Conservation (phyloP, 2,329 filamentous ascomycete genomes). For the Phialophora chinensis region DNA sequence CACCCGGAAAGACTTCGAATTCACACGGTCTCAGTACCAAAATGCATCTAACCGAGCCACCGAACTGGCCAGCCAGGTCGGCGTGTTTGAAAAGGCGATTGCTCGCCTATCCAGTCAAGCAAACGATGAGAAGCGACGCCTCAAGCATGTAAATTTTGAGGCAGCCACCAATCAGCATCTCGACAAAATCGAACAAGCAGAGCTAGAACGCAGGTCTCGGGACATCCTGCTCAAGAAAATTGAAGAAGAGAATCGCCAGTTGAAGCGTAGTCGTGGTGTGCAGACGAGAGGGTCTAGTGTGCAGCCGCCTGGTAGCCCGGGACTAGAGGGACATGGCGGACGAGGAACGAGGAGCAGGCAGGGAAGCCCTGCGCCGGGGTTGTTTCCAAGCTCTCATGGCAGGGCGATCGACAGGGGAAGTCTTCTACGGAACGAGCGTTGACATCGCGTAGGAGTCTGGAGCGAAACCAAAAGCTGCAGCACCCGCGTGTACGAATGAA, state of each 20-base stretch:
- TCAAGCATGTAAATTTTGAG: slow-evolving; percentile 49
- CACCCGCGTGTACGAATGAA: background rate
- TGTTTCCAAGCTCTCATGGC: slow-evolving; percentile 24
- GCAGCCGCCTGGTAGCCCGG: slow-evolving; percentile 39
- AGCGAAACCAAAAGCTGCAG: background rate
- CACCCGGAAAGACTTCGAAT: slow-evolving; percentile 52
- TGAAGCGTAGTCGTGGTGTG: slow-evolving; percentile 46
- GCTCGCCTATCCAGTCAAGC: slow-evolving; percentile 47
- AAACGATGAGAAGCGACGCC: slow-evolving; percentile 45
- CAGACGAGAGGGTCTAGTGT: slow-evolving; percentile 42
- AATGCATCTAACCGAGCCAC: slow-evolving; percentile 53
- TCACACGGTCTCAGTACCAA: slow-evolving; percentile 55
- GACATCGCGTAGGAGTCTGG: background rate
- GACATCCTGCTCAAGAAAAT: slow-evolving; percentile 51
- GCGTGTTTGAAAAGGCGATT: slow-evolving; percentile 48
- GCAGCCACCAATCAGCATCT: slow-evolving; percentile 46
- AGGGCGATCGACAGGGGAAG: slow-evolving; percentile 27
- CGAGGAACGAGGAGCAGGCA: slow-evolving; percentile 36
- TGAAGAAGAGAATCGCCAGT: slow-evolving; percentile 53
- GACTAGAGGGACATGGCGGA: slow-evolving; percentile 23
- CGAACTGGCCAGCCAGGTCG: slow-evolving; percentile 48
- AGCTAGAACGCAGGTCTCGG: slow-evolving; percentile 45
- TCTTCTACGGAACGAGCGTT: slow-evolving; percentile 32
- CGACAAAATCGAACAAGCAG: slow-evolving; percentile 48
- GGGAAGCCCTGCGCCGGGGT: slow-evolving; percentile 35